Conservation (phyloP, 495 filamentous ascomycete genomes). For the Oidiodendron maius region DNA sequence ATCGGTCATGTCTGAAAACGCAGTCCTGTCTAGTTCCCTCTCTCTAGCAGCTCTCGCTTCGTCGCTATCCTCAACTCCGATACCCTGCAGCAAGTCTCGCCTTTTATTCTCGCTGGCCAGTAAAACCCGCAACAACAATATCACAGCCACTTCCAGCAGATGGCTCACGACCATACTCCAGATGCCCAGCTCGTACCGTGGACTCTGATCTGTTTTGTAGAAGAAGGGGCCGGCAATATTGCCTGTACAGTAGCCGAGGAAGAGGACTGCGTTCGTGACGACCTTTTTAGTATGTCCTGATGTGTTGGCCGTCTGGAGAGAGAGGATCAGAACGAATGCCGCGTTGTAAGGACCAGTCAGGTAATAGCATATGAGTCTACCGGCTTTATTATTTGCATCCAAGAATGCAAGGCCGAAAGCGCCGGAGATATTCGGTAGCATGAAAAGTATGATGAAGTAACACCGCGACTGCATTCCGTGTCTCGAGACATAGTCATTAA, state of each 20-base stretch:
- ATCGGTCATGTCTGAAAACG: conserved; percentile 32
- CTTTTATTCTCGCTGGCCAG: background rate
- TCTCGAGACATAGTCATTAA: background rate
- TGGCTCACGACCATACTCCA: conserved; percentile 48
- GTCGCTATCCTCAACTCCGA: conserved; percentile 38
- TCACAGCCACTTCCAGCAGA: conserved; percentile 26
- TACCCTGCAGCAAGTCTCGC: conserved; percentile 23
- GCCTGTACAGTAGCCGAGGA: conserved; percentile 1
- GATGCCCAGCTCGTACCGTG: conserved; percentile 51
- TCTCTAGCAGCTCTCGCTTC: conserved; percentile 45
- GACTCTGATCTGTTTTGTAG: conserved; percentile 47
- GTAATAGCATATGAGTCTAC: conserved; percentile 7
- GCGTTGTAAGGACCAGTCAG: conserved; percentile 12
- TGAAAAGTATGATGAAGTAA: background rate
- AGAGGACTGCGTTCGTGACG: background rate
- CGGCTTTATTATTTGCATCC: conserved; percentile 10
- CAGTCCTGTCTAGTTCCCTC: conserved; percentile 33
- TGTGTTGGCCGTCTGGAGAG: conserved; percentile 7
- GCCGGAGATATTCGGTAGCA: background rate
- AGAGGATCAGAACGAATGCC: conserved; percentile 1
- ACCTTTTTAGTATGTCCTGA: conserved; percentile 10
- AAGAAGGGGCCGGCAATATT: background rate
- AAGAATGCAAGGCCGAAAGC: background rate
- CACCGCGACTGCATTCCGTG: conserved; percentile 6
- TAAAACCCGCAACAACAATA: background rate